Percentiles rank a stretch among this genome's conserved stretches.
Conservation (phyloP, 352 stramenopile genomes). For the Phytopythium litorale region DNA sequence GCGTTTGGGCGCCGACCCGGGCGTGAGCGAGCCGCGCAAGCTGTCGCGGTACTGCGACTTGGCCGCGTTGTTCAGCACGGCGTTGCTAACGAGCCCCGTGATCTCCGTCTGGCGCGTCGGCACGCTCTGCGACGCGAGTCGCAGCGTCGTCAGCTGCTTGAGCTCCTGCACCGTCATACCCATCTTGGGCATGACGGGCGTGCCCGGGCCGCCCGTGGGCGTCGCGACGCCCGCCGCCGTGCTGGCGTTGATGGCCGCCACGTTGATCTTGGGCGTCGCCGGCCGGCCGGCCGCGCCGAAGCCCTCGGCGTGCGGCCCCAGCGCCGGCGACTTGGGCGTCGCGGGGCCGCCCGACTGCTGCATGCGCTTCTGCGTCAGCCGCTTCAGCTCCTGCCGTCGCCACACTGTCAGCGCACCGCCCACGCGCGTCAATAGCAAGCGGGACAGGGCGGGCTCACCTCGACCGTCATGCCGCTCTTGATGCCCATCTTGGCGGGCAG, state of each 20-base stretch:
- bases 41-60: slow-evolving; percentile 80
- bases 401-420: neutral
- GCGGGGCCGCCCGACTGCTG: slow-evolving; percentile 37
- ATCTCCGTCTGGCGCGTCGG: slow-evolving; percentile 61
- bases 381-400: slow-evolving; percentile 57
- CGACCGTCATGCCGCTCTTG: slow-evolving; percentile 88
- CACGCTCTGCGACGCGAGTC: slow-evolving; percentile 67
- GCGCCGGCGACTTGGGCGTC: slow-evolving; percentile 38
- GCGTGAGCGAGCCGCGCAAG: slow-evolving; percentile 51
- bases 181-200: slow-evolving; percentile 59
- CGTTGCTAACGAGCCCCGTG: slow-evolving; percentile 70
- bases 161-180: slow-evolving; percentile 86
- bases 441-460: slow-evolving; percentile 18
- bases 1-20: slow-evolving; percentile 46
- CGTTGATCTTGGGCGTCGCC: slow-evolving; percentile 63
- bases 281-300: slow-evolving; percentile 19
- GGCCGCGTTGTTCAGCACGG: slow-evolving; percentile 64
- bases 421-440: neutral
- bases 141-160: slow-evolving; percentile 80
- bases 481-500: slow-evolving; percentile 76
- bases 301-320: slow-evolving; percentile 8
- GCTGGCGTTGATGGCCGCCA: slow-evolving; percentile 40
- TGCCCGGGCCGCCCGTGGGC: slow-evolving; percentile 18
- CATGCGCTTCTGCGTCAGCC: slow-evolving; percentile 83
- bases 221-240: slow-evolving; percentile 17